phyloP scores from a whole-genome alignment of 2,329 filamentous ascomycete genomes.

The Pseudodiploospora longispora region DNA sequence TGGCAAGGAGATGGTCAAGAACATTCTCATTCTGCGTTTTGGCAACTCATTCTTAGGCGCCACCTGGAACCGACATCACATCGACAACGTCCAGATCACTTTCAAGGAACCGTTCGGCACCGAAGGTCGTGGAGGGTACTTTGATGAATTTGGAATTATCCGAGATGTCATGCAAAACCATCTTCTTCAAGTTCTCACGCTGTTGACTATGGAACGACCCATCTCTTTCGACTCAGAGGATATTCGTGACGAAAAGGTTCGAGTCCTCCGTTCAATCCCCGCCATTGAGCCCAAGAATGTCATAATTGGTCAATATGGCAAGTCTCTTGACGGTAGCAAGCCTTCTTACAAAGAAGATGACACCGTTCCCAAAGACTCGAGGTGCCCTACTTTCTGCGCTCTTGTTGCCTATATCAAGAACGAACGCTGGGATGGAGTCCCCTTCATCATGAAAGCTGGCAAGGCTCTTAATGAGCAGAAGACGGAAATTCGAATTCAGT shows the following conservation, averaged over 20 bases:
- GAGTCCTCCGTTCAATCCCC: slow-evolving; percentile 87
- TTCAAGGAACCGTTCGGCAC: slow-evolving; percentile 99
- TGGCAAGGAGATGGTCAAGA: slow-evolving; percentile 99
- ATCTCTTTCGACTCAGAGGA: slow-evolving; percentile 98
- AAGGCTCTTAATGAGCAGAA: slow-evolving; percentile 99
- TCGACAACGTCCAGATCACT: slow-evolving; percentile 97
- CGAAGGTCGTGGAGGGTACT: slow-evolving; percentile 95
- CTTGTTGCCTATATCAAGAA: slow-evolving; percentile 99
- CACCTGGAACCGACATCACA: slow-evolving; percentile 98
- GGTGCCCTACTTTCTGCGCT: slow-evolving; percentile 96
- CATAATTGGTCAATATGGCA: slow-evolving; percentile 98
- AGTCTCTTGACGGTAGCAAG: slow-evolving; percentile 91
- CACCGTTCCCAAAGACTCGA: slow-evolving; percentile 92
- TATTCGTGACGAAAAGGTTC: slow-evolving; percentile 96
- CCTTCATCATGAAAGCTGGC: slow-evolving; percentile 98
- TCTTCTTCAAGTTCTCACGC: slow-evolving; percentile 87
- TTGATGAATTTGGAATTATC: slow-evolving; percentile 98
- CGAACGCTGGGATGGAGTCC: slow-evolving; percentile 97
- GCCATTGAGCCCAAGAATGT: slow-evolving; percentile 98
- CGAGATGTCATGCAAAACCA: slow-evolving; percentile 99
- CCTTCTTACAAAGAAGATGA: slow-evolving; percentile 98
- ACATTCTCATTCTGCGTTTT: slow-evolving; percentile 94
- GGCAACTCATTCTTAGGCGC: slow-evolving; percentile 98
- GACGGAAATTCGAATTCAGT: slow-evolving; percentile 98
- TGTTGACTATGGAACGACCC: slow-evolving; percentile 95